phyloP scores from a whole-genome alignment of 108 stramenopile species.

The Skeletonema potamos region DNA sequence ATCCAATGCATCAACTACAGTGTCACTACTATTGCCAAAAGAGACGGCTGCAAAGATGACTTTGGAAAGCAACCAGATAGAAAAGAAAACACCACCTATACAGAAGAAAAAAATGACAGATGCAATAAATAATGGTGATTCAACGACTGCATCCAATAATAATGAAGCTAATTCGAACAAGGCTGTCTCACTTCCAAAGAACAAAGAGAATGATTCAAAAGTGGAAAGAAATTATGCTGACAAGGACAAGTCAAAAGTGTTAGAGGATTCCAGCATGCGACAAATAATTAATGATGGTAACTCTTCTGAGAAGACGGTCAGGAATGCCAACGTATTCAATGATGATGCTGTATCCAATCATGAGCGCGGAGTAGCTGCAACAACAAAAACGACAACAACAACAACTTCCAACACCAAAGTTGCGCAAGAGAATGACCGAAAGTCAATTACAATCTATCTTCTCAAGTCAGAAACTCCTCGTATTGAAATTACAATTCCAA shows the following conservation, averaged over 20 bases:
- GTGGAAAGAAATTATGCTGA: background rate
- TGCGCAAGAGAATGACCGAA: background rate
- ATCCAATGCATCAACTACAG: too few species aligned
- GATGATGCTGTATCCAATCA: background rate
- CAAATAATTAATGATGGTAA: background rate
- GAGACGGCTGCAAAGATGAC: background rate
- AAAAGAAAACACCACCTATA: too few species aligned
- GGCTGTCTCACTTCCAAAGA: background rate
- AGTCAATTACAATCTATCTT: slow-evolving; percentile 5
- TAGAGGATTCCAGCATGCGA: background rate
- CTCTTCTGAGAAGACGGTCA: background rate
- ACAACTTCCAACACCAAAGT: background rate
- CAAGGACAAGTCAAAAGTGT: background rate
- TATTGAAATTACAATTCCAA: slow-evolving; percentile 4
- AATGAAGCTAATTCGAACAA: background rate
- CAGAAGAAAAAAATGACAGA: background rate
- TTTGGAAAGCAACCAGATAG: background rate
- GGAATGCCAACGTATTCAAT: background rate
- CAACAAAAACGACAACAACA: too few species aligned
- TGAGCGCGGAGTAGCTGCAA: background rate
- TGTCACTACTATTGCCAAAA: too few species aligned
- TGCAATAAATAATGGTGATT: background rate
- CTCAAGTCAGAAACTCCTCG: slow-evolving; percentile 8
- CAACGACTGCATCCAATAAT: background rate
- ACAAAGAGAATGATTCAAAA: background rate